These are phyloP conservation scores for Caloboletus inedulis DNA, from an alignment of 1,284 basidiomycete species.

Conservation along the genomic window DNA sequence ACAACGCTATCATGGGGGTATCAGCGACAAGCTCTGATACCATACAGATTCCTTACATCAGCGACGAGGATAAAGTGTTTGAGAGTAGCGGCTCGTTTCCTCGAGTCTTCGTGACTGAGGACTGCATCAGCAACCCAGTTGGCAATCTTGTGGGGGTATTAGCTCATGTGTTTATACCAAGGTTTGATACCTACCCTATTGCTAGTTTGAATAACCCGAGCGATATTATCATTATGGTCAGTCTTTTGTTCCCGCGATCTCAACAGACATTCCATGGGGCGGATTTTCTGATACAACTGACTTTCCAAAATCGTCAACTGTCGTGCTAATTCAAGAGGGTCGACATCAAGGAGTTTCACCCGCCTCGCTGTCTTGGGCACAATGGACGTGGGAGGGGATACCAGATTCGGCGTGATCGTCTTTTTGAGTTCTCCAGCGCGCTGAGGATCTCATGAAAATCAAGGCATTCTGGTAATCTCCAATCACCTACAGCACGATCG, in stretches of 20 bases:
- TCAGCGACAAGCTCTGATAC: background rate
- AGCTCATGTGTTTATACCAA: background rate
- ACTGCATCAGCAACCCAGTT: slow-evolving; percentile 95
- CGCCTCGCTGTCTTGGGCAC: slow-evolving; percentile 73
- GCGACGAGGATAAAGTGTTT: slow-evolving; percentile 94
- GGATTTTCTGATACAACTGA: slow-evolving; percentile 83
- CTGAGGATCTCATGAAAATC: slow-evolving; percentile 35
- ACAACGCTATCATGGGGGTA: slow-evolving; percentile 63
- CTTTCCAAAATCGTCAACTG: slow-evolving; percentile 95
- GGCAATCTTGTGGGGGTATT: slow-evolving; percentile 56
- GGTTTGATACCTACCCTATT: slow-evolving; percentile 67
- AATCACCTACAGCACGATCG: slow-evolving; percentile 66
- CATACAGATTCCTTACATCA: slow-evolving; percentile 62
- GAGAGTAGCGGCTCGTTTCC: slow-evolving; percentile 76
- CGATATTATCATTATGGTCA: slow-evolving; percentile 80
- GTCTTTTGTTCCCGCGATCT: slow-evolving; percentile 73
- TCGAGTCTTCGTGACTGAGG: slow-evolving; percentile 81
- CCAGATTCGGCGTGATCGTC: slow-evolving; percentile 48
- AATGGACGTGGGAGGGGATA: slow-evolving; percentile 72
- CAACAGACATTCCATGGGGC: slow-evolving; percentile 87
- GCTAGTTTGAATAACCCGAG: slow-evolving; percentile 86
- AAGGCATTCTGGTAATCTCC: slow-evolving; percentile 13
- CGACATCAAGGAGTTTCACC: slow-evolving; percentile 84
- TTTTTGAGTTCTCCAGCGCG: slow-evolving; percentile 53
- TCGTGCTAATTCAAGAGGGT: slow-evolving; percentile 87